These are phyloP conservation scores for Gaeumannomyces sp. DNA, from an alignment of 2,329 filamentous ascomycete genomes.

Conservation along the genomic window DNA sequence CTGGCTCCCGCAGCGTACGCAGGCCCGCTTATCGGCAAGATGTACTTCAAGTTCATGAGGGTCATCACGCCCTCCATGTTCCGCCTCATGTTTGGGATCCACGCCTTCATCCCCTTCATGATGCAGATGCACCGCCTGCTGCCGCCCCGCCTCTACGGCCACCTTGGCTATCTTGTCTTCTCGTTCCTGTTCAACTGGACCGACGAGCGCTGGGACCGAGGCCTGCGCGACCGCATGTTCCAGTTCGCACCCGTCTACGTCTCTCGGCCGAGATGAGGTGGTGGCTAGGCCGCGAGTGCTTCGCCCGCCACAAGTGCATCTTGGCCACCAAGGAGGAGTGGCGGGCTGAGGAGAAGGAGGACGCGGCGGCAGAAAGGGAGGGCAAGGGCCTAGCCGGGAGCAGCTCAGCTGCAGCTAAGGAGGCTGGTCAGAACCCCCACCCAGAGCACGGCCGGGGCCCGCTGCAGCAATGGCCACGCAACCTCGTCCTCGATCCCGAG, in stretches of 20 bases:
- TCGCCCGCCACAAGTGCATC: constrained; percentile 74
- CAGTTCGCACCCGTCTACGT: constrained; percentile 91
- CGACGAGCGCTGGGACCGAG: constrained; percentile 78
- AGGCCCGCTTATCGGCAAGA: constrained; percentile 75
- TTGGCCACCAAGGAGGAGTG: constrained; percentile 69
- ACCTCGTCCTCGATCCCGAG: constrained; percentile 4
- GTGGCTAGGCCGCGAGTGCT: constrained; percentile 89
- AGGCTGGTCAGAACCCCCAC: not conserved
- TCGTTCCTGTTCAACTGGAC: constrained; percentile 86
- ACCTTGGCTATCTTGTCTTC: constrained; percentile 82
- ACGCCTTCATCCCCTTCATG: constrained; percentile 91
- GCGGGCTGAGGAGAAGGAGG: constrained; percentile 53
- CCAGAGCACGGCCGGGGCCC: not conserved
- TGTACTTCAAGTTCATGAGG: constrained; percentile 89
- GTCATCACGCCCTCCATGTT: constrained; percentile 72
- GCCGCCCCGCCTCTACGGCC: constrained; percentile 64
- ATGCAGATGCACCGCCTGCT: constrained; percentile 70
- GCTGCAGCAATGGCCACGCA: not conserved
- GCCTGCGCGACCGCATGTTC: constrained; percentile 74
- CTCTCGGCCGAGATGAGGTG: constrained; percentile 87
- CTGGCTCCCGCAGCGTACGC: constrained; percentile 88
- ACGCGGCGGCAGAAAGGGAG: constrained; percentile 37
- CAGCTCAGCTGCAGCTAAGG: too few species aligned
- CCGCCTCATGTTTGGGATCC: constrained; percentile 79
- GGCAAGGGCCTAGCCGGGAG: not conserved